Evolutionary conservation across 225 moss, liverwort and hornwort species (phyloP), one percentile per base, ranked within the genome.

Genomic region (Takakia lepidozioides): DNA sequence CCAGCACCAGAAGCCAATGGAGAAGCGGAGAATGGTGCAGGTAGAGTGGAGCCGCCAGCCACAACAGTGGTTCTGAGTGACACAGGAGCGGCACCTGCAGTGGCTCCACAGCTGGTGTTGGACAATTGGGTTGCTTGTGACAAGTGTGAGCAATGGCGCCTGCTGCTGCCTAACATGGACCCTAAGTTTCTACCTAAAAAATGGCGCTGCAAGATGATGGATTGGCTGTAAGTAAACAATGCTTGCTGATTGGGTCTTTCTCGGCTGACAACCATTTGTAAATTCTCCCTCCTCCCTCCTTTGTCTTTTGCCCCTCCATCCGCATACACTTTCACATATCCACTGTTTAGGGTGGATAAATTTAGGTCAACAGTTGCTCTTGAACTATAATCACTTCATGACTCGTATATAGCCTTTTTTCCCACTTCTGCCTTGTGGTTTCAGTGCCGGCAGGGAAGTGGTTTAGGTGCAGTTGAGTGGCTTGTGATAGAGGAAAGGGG

Each of bases 51-150:
- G 54, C 55, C 56, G 49, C 40, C 51, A 36, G 45, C 58, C 29
- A 10, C 17, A 30, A 3, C 49, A 2, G 3, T 3, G 7, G 18
- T 29, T 15, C 2, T 27, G 23, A 16, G 41, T 10, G 42, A 34
- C 38, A 53, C 54, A 22, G 61, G 49, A 39, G 57, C 56, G 40
- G 38, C 65, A 50, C 21, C 56, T 54, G 50, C 76, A 21, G 57
- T 62, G 32, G 59, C 52, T 27, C 73, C 73, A 2, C 73, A 70
- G 54, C 37, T 85, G 59, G 73, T 80, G 38, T 55, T 76, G 51
- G 98, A 98, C 53, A 70, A 91, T 44, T 98, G 98, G 98, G 91
- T 98, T 42, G 73, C 60, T 11, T 98, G 98, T 72, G 85, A 83
- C 51, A 81, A 81, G 49, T 98, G 98, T 61, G 70, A 75, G 57